Evolutionary conservation across 148 eudicot species (phyloP).

Genomic region (Silene latifolia): DNA sequence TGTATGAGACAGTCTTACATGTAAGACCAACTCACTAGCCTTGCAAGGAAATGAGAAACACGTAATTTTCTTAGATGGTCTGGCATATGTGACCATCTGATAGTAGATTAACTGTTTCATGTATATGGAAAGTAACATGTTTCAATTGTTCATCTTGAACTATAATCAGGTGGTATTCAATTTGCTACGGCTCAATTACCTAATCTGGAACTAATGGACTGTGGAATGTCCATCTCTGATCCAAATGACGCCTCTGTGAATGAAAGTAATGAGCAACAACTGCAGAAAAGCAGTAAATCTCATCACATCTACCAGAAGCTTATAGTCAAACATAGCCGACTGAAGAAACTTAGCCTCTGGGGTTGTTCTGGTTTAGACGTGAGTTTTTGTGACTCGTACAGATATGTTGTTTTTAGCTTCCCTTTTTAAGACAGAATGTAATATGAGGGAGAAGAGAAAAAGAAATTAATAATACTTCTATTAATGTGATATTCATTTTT

Average conservation of each 20-base stretch:
- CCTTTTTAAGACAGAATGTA: background rate
- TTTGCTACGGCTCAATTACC: constrained; percentile 96
- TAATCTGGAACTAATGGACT: constrained; percentile 87
- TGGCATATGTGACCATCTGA: too few species aligned
- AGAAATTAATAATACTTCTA: too few species aligned
- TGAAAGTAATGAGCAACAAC: constrained; percentile 32
- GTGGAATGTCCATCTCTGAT: constrained; percentile 88
- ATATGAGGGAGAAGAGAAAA: too few species aligned
- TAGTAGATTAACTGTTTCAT: background rate
- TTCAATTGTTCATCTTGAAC: background rate
- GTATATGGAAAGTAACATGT: background rate
- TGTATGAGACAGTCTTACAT: too few species aligned
- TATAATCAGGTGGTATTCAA: constrained; percentile 81
- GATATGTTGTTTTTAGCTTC: constrained; percentile 3
- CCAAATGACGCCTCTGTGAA: constrained; percentile 27
- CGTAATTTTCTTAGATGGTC: too few species aligned
- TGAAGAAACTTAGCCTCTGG: constrained; percentile 92
- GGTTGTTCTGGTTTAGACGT: constrained; percentile 98
- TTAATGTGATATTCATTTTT: background rate
- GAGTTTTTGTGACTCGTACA: constrained; percentile 32
- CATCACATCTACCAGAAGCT: constrained; percentile 74
- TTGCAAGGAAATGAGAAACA: too few species aligned
- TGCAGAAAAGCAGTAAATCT: constrained; percentile 46
- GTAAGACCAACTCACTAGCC: too few species aligned
- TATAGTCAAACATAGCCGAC: constrained; percentile 72